Conservation (phyloP, 78 protist genomes). For the Isochrysis galbana region DNA sequence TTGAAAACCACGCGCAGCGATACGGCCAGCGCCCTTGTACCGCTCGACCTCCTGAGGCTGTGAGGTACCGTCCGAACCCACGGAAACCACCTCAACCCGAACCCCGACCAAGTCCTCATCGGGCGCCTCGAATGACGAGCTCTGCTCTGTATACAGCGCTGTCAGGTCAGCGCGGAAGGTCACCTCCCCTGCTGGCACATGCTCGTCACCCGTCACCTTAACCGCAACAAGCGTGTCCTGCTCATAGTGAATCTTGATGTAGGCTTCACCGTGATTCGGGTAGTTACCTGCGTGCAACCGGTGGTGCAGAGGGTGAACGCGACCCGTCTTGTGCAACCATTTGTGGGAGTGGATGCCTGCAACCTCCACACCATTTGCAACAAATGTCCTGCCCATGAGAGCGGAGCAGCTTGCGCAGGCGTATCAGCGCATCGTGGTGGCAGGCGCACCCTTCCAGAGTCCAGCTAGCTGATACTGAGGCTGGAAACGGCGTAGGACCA, state of each 20-base stretch:
- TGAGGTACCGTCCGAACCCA: background rate
- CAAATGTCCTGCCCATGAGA: background rate
- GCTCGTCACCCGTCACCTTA: conserved; percentile 3
- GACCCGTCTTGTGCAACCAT: background rate
- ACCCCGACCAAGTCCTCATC: background rate
- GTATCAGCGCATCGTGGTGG: too few species aligned
- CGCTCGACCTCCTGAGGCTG: background rate
- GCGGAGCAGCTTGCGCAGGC: background rate
- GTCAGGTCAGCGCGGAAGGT: background rate
- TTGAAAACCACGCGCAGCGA: background rate
- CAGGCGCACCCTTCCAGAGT: background rate
- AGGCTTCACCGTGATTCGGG: background rate
- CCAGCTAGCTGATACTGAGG: conserved; percentile 9
- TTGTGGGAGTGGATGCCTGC: background rate
- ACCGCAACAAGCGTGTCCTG: background rate
- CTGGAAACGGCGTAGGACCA: background rate
- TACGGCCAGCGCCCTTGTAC: background rate
- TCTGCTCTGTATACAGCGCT: background rate
- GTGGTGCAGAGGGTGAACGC: background rate
- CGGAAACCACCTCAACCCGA: background rate
- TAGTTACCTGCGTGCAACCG: background rate
- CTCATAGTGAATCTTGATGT: background rate
- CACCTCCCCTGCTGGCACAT: background rate
- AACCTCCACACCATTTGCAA: background rate
- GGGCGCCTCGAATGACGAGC: background rate